Evolutionary conservation across 2,329 filamentous ascomycete genomes (phyloP).

Genomic region (Aspergillus puulaauensis): DNA sequence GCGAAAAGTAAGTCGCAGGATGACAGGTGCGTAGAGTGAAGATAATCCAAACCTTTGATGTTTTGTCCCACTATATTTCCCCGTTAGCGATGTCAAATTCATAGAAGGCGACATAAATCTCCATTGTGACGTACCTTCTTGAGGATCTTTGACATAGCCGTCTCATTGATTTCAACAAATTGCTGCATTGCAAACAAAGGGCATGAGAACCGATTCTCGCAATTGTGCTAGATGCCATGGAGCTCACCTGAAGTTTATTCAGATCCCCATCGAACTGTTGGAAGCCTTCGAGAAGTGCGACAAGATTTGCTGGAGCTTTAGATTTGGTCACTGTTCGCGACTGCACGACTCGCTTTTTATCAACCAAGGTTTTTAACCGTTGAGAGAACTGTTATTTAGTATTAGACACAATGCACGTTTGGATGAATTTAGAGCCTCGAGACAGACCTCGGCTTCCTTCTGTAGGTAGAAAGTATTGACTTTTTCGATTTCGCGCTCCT

Average conservation of each 20-base stretch:
- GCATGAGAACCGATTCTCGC: constrained; percentile 8
- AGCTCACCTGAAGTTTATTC: constrained; percentile 76
- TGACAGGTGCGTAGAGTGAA: not conserved
- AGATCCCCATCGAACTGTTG: constrained; percentile 95
- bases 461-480: constrained; percentile 97
- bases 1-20: not conserved
- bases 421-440: not conserved
- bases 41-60: constrained; percentile 68
- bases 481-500: constrained; percentile 98
- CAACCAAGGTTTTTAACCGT: constrained; percentile 83
- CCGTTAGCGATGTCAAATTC: constrained; percentile 20
- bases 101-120: constrained; percentile 4
- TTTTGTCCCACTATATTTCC: constrained; percentile 82
- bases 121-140: constrained; percentile 68
- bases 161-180: constrained; percentile 97
- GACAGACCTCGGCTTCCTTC: constrained; percentile 89
- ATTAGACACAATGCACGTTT: not conserved
- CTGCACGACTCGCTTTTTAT: constrained; percentile 92
- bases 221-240: not conserved
- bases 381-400: constrained; percentile 71
- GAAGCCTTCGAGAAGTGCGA: constrained; percentile 92
- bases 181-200: constrained; percentile 56
- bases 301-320: constrained; percentile 87
- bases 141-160: constrained; percentile 95
- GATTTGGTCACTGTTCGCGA: constrained; percentile 74